Percentiles rank a stretch among this genome's conserved stretches.
Conservation (phyloP, 345 rosid genomes). For the Draba incana region DNA sequence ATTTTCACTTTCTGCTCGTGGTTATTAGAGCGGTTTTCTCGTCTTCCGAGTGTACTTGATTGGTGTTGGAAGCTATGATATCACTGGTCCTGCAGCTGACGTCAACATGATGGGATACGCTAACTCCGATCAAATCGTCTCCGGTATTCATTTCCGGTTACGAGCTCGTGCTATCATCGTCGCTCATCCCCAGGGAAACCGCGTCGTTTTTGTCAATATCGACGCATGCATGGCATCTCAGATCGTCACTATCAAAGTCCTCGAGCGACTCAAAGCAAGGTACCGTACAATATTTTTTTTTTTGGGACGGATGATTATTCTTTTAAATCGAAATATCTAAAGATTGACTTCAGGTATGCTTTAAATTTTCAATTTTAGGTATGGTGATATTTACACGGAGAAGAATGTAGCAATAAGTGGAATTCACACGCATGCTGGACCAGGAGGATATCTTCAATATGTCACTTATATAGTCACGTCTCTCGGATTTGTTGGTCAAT, state of each 20-base stretch:
- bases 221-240: conserved; percentile 99
- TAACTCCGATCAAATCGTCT: conserved; percentile 70
- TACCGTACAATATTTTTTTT: background rate
- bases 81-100: conserved; percentile 98
- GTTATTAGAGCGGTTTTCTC: background rate
- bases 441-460: conserved; percentile 97
- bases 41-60: conserved; percentile 62
- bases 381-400: conserved; percentile 86
- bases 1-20: background rate
- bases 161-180: conserved; percentile 88
- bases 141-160: conserved; percentile 89
- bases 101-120: conserved; percentile 99
- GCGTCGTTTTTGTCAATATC: conserved; percentile 81
- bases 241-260: conserved; percentile 77
- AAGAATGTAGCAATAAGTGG: conserved; percentile 96
- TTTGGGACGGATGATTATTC: conserved; percentile 20
- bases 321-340: background rate
- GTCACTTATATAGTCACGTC: conserved; percentile 81
- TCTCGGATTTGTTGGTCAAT: conserved; percentile 92
- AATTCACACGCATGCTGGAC: conserved; percentile 95
- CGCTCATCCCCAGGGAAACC: conserved; percentile 75
- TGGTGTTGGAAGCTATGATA: conserved; percentile 97
- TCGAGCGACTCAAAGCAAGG: conserved; percentile 39
- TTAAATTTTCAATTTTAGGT: conserved; percentile 44
- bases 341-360: background rate